Conservation (phyloP, 805 yeast genomes). For the Candida alai region DNA sequence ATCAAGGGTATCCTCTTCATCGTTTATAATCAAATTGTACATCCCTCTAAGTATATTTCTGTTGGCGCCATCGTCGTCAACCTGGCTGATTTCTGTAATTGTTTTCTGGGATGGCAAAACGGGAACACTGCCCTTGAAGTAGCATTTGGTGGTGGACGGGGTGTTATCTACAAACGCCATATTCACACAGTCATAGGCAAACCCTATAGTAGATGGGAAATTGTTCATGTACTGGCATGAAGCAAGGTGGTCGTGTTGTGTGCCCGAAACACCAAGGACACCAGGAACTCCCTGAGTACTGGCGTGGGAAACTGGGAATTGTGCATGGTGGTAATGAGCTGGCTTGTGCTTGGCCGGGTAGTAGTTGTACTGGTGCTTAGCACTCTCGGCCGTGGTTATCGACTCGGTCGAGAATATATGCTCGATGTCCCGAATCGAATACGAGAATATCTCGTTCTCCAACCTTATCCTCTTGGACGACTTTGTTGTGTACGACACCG, state of each 20-base stretch:
- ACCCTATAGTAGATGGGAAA: conserved; percentile 2
- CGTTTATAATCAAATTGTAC: conserved; percentile 2
- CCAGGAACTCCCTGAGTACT: too few relatives aligned
- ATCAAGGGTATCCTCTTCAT: neutral
- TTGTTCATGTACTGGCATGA: conserved; percentile 5
- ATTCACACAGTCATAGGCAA: conserved; percentile 12
- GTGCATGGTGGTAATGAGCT: neutral
- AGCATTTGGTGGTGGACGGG: conserved; percentile 1
- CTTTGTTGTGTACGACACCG: conserved; percentile 9
- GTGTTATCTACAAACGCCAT: conserved; percentile 5
- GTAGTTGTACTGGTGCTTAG: neutral
- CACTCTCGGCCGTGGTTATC: conserved; percentile 1
- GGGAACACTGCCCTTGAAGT: conserved; percentile 7
- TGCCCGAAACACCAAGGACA: too few relatives aligned
- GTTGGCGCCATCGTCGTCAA: neutral
- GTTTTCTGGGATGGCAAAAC: conserved; percentile 6
- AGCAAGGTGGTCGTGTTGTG: too few relatives aligned
- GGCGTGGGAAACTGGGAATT: neutral
- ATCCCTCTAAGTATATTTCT: too few relatives aligned
- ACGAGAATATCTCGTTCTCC: conserved; percentile 21
- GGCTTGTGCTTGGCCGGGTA: neutral
- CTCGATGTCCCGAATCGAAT: conserved; percentile 22
- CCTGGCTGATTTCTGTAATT: neutral
- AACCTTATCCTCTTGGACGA: conserved; percentile 17
- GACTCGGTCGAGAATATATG: conserved; percentile 15